Base-by-base conservation (phyloP, 176 grass and related monocot species). In the Ensete glaucum region DNA sequence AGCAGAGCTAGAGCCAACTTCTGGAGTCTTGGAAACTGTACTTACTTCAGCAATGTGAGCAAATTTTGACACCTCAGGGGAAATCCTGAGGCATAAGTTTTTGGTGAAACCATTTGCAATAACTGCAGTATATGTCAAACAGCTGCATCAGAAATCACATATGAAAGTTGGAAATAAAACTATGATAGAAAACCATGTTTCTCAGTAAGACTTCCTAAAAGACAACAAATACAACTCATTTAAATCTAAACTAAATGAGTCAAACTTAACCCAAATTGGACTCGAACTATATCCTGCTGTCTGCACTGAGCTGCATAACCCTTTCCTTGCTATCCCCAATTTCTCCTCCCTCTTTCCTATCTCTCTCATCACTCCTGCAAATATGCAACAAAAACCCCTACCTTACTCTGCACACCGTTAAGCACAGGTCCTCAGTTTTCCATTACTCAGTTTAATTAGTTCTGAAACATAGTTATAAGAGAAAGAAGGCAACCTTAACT, bases 1-100 rank as follows among this genome's bases (percentile, higher is more conserved):
- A 62, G 76, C 79, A 54, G 15, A 68, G 88, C 90, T 87, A 58
- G 88, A 88, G 57, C 73, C 85, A 72, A 75, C 75, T 67, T 76
- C 20, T 51, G n/a, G 20, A 72, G 22, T 49, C 12, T 75, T 51
- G 5, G 43, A 20, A 19, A 73, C 83, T n/a, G 69, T 77, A 57
- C 74, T 58, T 21, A 83, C 79, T 77, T 86, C 84, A 0, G 73
- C 74, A 13, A 85, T 64, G 51, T 52, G 11, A 19, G 82, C 75
- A 70, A 99, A 81, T 67, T 25, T 85, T 66, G 86, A 84, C 17
- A 79, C 82, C 82, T 94, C 88, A 0, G 90, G 86, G 79, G 82
- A 91, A 21, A 87, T 73, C 71, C 72, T 78, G 0, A 53, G 21
- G 76, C 86, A 99, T 8, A 89, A 34, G 8, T 9, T 68, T 86